Percentiles rank a stretch among this genome's conserved stretches.
phyloP scores from a whole-genome alignment of 345 rosid species.

The Excoecaria cochinchinensis region DNA sequence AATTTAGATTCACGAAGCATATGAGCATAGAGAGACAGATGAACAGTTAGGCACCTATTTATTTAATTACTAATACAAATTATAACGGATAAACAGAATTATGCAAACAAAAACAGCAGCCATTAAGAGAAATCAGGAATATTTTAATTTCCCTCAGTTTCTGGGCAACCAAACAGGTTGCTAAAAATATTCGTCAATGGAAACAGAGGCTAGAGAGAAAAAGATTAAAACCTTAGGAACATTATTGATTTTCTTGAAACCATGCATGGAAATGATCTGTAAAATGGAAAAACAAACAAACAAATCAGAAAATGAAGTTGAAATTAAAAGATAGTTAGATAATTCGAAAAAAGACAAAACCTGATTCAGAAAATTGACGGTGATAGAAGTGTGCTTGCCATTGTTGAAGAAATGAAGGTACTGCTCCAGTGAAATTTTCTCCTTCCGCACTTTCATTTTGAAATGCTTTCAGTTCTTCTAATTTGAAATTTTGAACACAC shows the following conservation, averaged over 20 bases:
- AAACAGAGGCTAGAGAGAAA: background rate
- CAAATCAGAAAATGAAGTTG: background rate
- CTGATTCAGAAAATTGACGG: constrained; percentile 37
- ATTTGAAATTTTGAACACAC: background rate
- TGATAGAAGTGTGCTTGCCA: constrained; percentile 23
- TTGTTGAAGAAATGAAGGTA: constrained; percentile 36
- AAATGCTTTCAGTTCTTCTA: background rate
- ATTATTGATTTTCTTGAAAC: constrained; percentile 23
- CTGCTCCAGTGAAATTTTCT: constrained; percentile 29
- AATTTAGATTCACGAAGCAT: background rate
- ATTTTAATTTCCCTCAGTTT: background rate
- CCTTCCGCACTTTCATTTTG: constrained; percentile 10
- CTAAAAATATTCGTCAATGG: background rate
- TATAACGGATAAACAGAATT: background rate
- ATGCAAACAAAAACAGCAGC: background rate
- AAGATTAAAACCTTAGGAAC: constrained; percentile 23
- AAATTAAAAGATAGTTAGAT: background rate
- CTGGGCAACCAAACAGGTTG: constrained; percentile 10
- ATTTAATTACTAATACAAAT: background rate
- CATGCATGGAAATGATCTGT: constrained; percentile 50
- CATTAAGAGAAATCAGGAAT: background rate
- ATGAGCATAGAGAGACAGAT: background rate
- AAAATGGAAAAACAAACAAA: background rate
- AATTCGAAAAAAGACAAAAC: constrained; percentile 9
- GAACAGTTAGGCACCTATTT: background rate